A percentile compares a stretch with the other conserved stretches of the same genome.
phyloP scores from a whole-genome alignment of 768 basidiomycete species.

The Leccinum barrowsii region DNA sequence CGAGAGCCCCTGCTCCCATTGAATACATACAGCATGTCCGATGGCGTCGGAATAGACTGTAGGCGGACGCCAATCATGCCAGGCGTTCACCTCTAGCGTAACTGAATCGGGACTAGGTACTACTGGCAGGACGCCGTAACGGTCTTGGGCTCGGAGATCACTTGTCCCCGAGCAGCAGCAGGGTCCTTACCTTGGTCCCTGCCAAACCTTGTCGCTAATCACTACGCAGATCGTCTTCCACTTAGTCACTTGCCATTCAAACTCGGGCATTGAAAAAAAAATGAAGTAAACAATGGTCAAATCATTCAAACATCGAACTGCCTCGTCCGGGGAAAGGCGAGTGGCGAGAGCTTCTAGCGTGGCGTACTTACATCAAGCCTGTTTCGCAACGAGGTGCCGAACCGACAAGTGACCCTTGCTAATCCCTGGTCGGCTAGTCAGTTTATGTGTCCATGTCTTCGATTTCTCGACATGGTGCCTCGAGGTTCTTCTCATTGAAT shows the following conservation, averaged over 20 bases:
- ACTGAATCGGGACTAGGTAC: neutral
- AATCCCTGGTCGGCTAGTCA: neutral
- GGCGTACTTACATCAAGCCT: neutral
- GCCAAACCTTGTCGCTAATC: neutral
- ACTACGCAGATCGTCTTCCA: neutral
- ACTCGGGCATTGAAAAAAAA: neutral
- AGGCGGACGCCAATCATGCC: neutral
- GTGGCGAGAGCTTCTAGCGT: neutral
- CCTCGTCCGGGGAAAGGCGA: neutral
- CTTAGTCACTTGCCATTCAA: neutral
- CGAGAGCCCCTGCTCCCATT: too few relatives aligned
- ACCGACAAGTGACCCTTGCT: neutral
- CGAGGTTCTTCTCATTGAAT: neutral
- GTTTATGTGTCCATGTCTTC: neutral
- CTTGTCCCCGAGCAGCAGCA: neutral
- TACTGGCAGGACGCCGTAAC: neutral
- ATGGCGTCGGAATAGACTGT: constrained; percentile 4
- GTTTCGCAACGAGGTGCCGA: neutral
- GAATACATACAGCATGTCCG: constrained; percentile 1
- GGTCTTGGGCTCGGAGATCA: neutral
- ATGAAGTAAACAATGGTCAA: neutral
- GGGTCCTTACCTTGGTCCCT: neutral
- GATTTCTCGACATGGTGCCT: neutral
- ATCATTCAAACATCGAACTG: neutral
- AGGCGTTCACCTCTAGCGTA: constrained; percentile 3